Percentiles rank a stretch among this genome's conserved stretches.
phyloP scores from a whole-genome alignment of 139 green algal species.

The Gonium pectorale region DNA sequence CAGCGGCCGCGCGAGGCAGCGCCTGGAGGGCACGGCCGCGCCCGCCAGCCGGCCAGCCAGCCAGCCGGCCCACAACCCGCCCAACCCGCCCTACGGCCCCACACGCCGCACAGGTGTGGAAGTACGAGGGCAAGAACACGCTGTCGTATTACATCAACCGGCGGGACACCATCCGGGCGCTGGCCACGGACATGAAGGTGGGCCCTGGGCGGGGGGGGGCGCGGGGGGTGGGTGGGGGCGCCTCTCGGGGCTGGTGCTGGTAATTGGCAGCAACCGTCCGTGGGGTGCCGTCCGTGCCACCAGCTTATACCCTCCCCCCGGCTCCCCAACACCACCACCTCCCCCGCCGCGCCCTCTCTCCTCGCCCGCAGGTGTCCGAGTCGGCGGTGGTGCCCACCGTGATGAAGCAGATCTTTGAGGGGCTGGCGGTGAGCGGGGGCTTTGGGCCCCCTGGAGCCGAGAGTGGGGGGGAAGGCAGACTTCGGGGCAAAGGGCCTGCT shows the following conservation, averaged over 20 bases:
- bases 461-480: no score
- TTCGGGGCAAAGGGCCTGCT: no score
- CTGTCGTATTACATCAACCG: conserved; percentile 84
- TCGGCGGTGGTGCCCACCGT: conserved; percentile 72
- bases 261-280: no score
- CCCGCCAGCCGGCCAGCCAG: no score
- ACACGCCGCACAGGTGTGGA: conserved; percentile 74
- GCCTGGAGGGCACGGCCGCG: no score
- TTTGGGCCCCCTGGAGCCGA: not conserved
- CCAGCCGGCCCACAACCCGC: no score
- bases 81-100: not conserved
- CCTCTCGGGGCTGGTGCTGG: no score
- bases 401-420: conserved; percentile 84
- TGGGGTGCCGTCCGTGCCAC: no score
- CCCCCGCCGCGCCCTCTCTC: no score
- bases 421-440: conserved; percentile 66
- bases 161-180: conserved; percentile 71
- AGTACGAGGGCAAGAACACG: conserved; percentile 80
- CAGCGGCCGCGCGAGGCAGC: no score
- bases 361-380: conserved; percentile 55
- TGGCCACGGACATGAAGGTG: conserved; percentile 76
- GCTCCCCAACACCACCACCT: no score
- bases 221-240: not conserved
- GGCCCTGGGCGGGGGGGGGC: not conserved
- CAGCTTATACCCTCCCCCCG: no score